Evolutionary conservation across 1,139 yeast genomes (phyloP), one percentile per base, ranked within the genome.

Genomic region (Kurtzmaniella quercitrusa): DNA sequence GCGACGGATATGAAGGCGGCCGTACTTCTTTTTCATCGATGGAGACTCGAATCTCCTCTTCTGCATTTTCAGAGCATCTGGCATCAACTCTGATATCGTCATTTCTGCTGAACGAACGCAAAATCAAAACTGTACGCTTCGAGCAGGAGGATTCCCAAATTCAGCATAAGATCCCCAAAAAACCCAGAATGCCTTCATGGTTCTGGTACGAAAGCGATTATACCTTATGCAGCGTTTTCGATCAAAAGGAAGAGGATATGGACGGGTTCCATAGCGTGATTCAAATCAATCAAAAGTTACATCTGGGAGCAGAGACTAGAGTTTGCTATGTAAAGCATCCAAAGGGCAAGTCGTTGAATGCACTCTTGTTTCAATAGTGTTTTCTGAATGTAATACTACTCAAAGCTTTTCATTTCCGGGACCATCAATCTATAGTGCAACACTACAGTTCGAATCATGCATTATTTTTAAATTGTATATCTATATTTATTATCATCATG

Each of bases 201-300:
- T 56, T 70, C 6, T 61, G 69, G 63, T 68, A 65, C 48, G 74
- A 69, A 34, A 55, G 54, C 39, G 74, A 69, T 46, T 57, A 55
- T 36, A 60, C 61, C 37, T 55, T 68, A 24, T 52, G 65, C 29
- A 56, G 55, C 43, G 62, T 57, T 21, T 52, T 51, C 41, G 70
- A 66, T 37, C 58, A 55, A 31, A 54, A 62, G 14, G 60, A 56
- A 25, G 59, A 57, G 37, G 60, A 52, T 11, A 41, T 45, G 16
- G 53, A 50, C 15, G 52, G 51, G 24, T 44, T 51, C 36, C 65
- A 61, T 40, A 53, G 59, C 21, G 54, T 60, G 2, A 55, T 57
- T 42, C 66, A 65, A 25, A 57, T 63, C 41, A 65, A 66, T 44
- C 51, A 50, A 14, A 47, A 57, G 34, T 55, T 63, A 27, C 51